phyloP scores from a whole-genome alignment of 2,329 filamentous ascomycete species.

The Cytospora piceicola region DNA sequence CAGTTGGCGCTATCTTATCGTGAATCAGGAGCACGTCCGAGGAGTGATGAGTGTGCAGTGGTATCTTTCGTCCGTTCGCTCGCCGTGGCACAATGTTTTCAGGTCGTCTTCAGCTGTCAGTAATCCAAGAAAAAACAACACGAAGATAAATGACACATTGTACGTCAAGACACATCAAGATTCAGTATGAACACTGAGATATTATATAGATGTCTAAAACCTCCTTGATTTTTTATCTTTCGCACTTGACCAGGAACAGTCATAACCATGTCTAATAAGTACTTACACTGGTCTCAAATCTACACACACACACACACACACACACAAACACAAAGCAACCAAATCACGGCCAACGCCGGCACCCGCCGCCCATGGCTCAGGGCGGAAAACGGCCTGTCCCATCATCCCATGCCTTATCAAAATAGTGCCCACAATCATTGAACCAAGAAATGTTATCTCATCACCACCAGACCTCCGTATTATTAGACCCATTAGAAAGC shows the following conservation, averaged over 20 bases:
- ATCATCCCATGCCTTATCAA: conserved; percentile 18
- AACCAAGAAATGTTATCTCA: conserved; percentile 19
- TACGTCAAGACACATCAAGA: background rate
- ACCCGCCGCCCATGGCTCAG: conserved; percentile 14
- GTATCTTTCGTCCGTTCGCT: background rate
- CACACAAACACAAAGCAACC: background rate
- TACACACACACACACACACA: background rate
- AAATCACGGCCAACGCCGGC: conserved; percentile 31
- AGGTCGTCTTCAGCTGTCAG: background rate
- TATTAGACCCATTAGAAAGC: conserved; percentile 10
- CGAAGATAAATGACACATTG: conserved; percentile 5
- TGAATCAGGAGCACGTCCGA: background rate
- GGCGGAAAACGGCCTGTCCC: conserved; percentile 23
- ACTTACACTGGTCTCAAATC: conserved; percentile 3
- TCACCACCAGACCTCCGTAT: conserved; percentile 19
- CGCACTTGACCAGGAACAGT: background rate
- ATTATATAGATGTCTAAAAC: conserved; percentile 15
- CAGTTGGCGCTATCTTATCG: conserved; percentile 28
- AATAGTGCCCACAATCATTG: conserved; percentile 13
- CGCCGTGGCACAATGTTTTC: background rate
- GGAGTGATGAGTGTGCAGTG: background rate
- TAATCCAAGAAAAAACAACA: too few relatives aligned
- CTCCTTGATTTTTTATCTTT: conserved; percentile 9
- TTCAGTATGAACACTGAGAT: background rate
- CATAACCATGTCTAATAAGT: conserved; percentile 23